phyloP scores from a whole-genome alignment of 768 basidiomycete genomes.

The Termitomyces eurrhizus region DNA sequence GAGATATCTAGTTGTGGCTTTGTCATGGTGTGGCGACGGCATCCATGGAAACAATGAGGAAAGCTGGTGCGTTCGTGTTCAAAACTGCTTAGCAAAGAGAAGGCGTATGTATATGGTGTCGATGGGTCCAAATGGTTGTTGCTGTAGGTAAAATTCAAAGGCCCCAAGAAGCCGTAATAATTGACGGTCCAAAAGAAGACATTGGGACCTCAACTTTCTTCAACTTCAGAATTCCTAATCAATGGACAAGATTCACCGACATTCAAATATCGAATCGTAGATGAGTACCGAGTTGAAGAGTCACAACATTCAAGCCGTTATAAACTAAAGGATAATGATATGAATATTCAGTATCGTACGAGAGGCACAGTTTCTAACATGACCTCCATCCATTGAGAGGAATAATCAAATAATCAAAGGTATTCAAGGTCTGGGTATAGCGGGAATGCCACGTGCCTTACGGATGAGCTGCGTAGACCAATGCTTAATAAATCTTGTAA shows the following conservation, averaged over 20 bases:
- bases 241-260: neutral
- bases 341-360: neutral
- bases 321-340: neutral
- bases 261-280: neutral
- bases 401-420: neutral
- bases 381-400: neutral
- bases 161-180: too few species aligned
- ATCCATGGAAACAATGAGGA: too few species aligned
- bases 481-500: neutral
- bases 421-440: constrained; percentile 3
- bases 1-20: too few species aligned
- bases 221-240: neutral
- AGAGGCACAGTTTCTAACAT: neutral
- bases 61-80: too few species aligned
- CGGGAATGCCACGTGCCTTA: neutral
- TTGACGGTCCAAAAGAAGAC: neutral
- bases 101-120: too few species aligned
- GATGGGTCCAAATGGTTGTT: too few species aligned
- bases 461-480: neutral
- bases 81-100: too few species aligned
- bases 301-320: neutral
- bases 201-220: neutral
- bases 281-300: neutral
- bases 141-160: too few species aligned
- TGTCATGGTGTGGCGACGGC: too few species aligned